Base-by-base conservation (phyloP, 2,329 filamentous ascomycete species). In the Mycosphaerella sp. region DNA sequence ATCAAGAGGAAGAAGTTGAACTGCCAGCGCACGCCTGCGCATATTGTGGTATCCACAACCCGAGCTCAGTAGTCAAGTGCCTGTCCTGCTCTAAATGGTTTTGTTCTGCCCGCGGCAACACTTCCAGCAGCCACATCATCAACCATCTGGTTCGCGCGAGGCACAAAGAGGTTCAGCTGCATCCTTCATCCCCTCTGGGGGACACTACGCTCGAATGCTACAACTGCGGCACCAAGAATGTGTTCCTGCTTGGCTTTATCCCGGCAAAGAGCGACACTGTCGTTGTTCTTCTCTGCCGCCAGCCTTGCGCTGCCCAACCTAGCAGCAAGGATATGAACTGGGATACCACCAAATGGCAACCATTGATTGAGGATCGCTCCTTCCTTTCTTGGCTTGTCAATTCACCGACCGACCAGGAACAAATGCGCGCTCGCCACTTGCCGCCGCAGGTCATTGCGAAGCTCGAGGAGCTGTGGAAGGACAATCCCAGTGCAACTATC, bases 321-420 rank as follows among this genome's bases (percentile, higher is more conserved):
- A 97, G 93, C 34, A 92, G 89, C 61, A 98, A 98, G 74, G 93
- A 98, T 67, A 97, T 98, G 91, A 98, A 93, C 71, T 98, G 93
- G 93, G 93, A 98, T 70, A 95, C 91, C 5, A 95, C 92, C 26
- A 84, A 91, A 68, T 98, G 93, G 93, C 91, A 97, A 70, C 93
- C 93, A 10, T 78, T 98, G 55, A 97, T 98, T 61, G 91, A 96
- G 72, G 93, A 98, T 68, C 89, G 93, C 47, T 93, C 90, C 12
- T 98, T 98, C 69, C 74, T 98, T 38, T 81, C 86, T 39, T 98
- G 93, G 93, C 87, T 98, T 23, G 92, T 98, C 6, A 83, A 84
- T 44, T 79, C 87, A 8, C 93, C 93, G 1, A 88, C 87, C 34
- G 95, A 98, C 68, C 88, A 93, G 63, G 93, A 98, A 73, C 93